Base-by-base conservation (phyloP, 306 rosid species). In the Cicer arietinum region DNA sequence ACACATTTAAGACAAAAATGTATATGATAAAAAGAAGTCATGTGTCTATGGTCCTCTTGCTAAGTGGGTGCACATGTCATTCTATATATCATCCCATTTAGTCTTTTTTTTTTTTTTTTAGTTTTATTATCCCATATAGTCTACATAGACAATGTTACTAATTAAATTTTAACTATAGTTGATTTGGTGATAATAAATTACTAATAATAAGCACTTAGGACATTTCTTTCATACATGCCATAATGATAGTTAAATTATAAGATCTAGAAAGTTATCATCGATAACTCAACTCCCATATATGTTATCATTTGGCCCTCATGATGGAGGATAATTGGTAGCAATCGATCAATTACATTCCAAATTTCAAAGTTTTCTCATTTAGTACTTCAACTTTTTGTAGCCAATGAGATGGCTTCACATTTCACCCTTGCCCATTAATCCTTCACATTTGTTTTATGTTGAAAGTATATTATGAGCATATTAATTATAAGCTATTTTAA, bases 161-260 rank as follows among this genome's bases (percentile, higher is more conserved):
- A 86, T 71, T 22, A 60, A 41, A 22, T 52, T 78, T 75, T 75
- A 78, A 69, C 71, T 41, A 30, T 30, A 52, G 30, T 3, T 43
- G 39, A 84, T 80, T 62, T 10, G 78, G 40, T 18, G n/a, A 52
- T 25, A 17, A 30, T 80, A 66, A 66, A 80, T 69, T 78, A 65
- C 39, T 39, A 39, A 14, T 16, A 42, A 40, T 17, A 7, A 37
- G 16, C 6, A 40, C 66, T 47, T 47, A 44, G 43, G 70, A 47
- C 66, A 69, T 70, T 73, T 74, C 59, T 82, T 82, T 84, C 59
- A 80, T 42, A 35, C 52, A 22, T 64, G 81, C 54, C 57, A 74
- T 77, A 61, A 85, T 89, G 83, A 88, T 82, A 71, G 70, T 70
- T 72, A 76, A 85, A 86, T 83, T 80, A 88, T 86, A 81, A 77